These are phyloP conservation scores for Ministeria vibrans DNA, from an alignment of 78 protist species.

Conservation along the genomic window DNA sequence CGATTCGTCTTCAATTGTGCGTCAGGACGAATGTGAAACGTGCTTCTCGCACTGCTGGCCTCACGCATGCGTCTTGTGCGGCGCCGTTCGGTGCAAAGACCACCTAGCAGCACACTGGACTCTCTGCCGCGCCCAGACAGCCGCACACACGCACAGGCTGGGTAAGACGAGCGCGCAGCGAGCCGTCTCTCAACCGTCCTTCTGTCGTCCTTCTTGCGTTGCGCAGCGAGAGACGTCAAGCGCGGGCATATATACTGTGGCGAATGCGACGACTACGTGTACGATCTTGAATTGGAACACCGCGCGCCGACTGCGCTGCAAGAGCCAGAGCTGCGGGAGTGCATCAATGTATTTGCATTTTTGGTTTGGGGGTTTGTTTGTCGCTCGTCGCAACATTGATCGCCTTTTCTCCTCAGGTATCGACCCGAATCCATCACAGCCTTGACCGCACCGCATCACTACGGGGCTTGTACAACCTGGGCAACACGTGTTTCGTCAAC, in stretches of 20 bases:
- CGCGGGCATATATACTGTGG: slow-evolving; percentile 33
- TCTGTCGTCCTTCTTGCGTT: neutral
- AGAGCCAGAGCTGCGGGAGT: slow-evolving; percentile 2
- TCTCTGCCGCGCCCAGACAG: too few relatives aligned
- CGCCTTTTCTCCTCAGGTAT: too few relatives aligned
- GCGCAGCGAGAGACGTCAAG: neutral
- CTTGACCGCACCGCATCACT: neutral
- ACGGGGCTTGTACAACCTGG: slow-evolving; percentile 69
- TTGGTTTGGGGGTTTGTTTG: neutral
- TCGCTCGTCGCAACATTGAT: neutral
- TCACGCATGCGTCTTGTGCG: too few relatives aligned
- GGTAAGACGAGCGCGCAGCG: too few relatives aligned
- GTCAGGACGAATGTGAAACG: too few relatives aligned
- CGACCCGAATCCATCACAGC: neutral
- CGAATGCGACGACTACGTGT: slow-evolving; percentile 41
- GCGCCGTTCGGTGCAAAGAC: too few relatives aligned
- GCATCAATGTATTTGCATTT: neutral
- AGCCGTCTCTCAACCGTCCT: too few relatives aligned
- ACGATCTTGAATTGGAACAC: slow-evolving; percentile 32
- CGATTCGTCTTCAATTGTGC: too few relatives aligned
- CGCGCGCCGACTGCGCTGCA: neutral
- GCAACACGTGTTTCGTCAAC: slow-evolving; percentile 76
- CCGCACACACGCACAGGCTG: too few relatives aligned
- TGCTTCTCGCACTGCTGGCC: too few relatives aligned
- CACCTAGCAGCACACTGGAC: too few relatives aligned